phyloP scores from a whole-genome alignment of 2,329 filamentous ascomycete genomes.

The Truncatella angustata region DNA sequence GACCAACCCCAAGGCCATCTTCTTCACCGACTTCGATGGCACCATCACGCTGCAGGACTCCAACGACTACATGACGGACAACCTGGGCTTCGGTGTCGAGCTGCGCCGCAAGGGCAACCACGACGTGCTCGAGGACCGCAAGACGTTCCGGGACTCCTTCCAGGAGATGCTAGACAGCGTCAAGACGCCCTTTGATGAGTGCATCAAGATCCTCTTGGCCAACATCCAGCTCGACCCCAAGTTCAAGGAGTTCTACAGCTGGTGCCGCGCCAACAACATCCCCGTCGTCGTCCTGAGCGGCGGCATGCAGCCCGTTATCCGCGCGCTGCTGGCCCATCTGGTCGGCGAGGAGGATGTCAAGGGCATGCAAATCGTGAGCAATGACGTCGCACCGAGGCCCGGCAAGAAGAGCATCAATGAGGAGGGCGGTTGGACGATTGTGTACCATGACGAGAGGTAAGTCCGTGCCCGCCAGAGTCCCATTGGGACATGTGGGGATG shows the following conservation, averaged over 20 bases:
- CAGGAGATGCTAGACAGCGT: constrained; percentile 89
- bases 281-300: constrained; percentile 90
- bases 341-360: constrained; percentile 72
- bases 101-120: constrained; percentile 71
- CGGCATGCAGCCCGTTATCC: constrained; percentile 91
- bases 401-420: constrained; percentile 75
- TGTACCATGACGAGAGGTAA: constrained; percentile 82
- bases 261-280: constrained; percentile 77
- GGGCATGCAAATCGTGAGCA: constrained; percentile 87
- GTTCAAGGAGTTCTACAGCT: constrained; percentile 85
- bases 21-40: constrained; percentile 99
- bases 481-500: no score
- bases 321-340: constrained; percentile 74
- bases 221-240: constrained; percentile 87
- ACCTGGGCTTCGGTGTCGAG: constrained; percentile 76
- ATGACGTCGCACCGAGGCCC: constrained; percentile 65
- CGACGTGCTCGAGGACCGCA: constrained; percentile 69
- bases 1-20: constrained; percentile 83
- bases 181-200: constrained; percentile 75
- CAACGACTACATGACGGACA: constrained; percentile 80
- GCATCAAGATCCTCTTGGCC: constrained; percentile 72
- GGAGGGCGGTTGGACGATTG: constrained; percentile 81
- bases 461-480: no score
- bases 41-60: constrained; percentile 77
- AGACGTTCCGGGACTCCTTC: constrained; percentile 83